Percentiles rank a stretch among this genome's conserved stretches.
Evolutionary conservation across 2,329 filamentous ascomycete genomes (phyloP).

Genomic region (Colletotrichum orchidophilum): DNA sequence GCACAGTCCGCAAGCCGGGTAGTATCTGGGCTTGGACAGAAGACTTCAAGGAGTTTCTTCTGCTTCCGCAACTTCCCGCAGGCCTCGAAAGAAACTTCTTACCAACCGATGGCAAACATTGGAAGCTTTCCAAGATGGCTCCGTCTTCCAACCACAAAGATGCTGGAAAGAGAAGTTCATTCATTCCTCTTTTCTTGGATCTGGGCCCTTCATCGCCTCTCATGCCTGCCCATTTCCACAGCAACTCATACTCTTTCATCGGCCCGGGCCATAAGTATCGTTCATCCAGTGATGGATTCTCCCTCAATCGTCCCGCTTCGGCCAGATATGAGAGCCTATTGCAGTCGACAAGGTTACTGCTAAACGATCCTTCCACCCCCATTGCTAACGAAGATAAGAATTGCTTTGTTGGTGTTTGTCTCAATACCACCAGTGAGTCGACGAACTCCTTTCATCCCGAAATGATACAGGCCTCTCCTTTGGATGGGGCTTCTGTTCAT

Average conservation of each 20-base stretch:
- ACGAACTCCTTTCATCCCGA: background rate
- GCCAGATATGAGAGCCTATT: background rate
- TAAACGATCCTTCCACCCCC: background rate
- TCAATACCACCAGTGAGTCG: background rate
- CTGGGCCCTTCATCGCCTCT: conserved; percentile 23
- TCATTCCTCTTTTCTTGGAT: conserved; percentile 24
- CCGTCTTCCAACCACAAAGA: background rate
- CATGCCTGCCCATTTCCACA: conserved; percentile 8
- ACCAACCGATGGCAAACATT: conserved; percentile 11
- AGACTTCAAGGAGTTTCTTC: conserved; percentile 45
- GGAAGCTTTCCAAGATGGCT: background rate
- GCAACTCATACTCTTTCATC: background rate
- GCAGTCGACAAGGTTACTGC: background rate
- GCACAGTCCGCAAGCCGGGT: conserved; percentile 42
- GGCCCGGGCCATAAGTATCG: background rate
- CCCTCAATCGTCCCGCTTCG: background rate
- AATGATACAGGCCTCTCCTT: background rate
- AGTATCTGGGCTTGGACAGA: conserved; percentile 46
- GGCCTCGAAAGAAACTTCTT: conserved; percentile 35
- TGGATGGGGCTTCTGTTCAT: background rate
- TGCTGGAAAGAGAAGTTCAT: conserved; percentile 9
- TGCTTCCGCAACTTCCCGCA: conserved; percentile 46
- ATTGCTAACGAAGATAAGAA: background rate
- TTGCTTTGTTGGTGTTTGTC: conserved; percentile 16
- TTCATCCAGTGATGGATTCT: background rate